Percentiles rank a stretch among this genome's conserved stretches.
phyloP scores from a whole-genome alignment of 163 green algal species.

The Chlorella variabilis region DNA sequence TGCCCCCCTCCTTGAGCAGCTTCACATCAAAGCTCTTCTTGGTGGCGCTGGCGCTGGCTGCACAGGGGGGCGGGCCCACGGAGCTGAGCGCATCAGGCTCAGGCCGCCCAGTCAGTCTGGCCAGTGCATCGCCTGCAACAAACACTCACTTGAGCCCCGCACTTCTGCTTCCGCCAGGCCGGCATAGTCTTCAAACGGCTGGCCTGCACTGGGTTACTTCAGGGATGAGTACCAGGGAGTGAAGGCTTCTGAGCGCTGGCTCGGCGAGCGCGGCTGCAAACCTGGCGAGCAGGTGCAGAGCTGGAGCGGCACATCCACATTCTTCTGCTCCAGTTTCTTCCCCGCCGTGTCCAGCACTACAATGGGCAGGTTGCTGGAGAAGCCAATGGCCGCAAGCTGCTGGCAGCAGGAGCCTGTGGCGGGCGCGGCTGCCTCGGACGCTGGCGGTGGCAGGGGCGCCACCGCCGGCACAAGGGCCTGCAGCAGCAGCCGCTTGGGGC shows the following conservation, averaged over 20 bases:
- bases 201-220: neutral
- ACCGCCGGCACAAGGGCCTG: neutral
- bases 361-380: slow-evolving; percentile 46
- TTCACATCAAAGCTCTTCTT: slow-evolving; percentile 43
- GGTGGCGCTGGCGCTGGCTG: slow-evolving; percentile 25
- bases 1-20: slow-evolving; percentile 12
- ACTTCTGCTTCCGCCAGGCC: slow-evolving; percentile 6
- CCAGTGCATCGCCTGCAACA: neutral
- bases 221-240: neutral
- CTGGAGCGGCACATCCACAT: neutral
- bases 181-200: slow-evolving; percentile 11
- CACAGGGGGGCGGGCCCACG: neutral
- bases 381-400: slow-evolving; percentile 45
- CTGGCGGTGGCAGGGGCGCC: neutral
- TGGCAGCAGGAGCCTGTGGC: slow-evolving; percentile 14
- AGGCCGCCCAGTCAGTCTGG: neutral
- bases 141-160: slow-evolving; percentile 6
- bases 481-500: neutral
- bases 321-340: slow-evolving; percentile 4
- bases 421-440: neutral
- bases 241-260: neutral
- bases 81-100: neutral
- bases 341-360: slow-evolving; percentile 47
- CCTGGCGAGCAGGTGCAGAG: slow-evolving; percentile 35
- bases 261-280: neutral